Evolutionary conservation across 2,329 filamentous ascomycete species (phyloP), one percentile per base, ranked within the genome.

Genomic region (Lojkania enalia): DNA sequence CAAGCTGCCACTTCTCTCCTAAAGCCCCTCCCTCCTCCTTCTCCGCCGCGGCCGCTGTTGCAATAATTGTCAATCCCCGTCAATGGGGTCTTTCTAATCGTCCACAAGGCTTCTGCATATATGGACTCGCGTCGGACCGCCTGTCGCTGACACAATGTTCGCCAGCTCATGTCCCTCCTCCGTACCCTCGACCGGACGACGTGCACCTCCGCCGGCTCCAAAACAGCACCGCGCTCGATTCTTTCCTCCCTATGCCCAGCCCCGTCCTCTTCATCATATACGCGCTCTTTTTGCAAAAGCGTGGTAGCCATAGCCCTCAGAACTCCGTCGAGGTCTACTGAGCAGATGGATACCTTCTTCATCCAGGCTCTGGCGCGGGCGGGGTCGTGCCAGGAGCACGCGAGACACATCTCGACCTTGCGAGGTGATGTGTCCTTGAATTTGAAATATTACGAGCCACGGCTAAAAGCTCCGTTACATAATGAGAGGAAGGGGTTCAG

Each of bases 141-240:
- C 50, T 44, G 46, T 50, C 51, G 44, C 58, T 65, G 70, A 72
- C 79, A 83, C 74, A 58, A 85, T 85, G 82, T 77, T 71, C 74
- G 73, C 67, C 72, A 64, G 77, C 79, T 79, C 80, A 85, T 86
- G 83, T 82, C 79, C 79, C 72, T 77, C 72, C 67, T 78, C 73
- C 75, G 75, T 72, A 73, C 73, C 71, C 74, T 77, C 70, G 72
- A 77, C 66, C 74, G 76, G 75, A 74, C 72, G 61, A 64, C 69
- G 57, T 67, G 71, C 67, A 71, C 72, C 71, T 72, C 73, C 66
- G 64, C 73, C 64, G 67, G 72, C 69, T 72, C 74, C 51, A 74
- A 72, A 67, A 66, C 73, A 71, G 63, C 62, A 53, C 48, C 54
- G 31, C 55, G 55, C 23, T 61, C 66, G 1, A 39, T 66, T 14